Evolutionary conservation across 2,329 filamentous ascomycete species (phyloP).

Genomic region (Fusarium sacchari): DNA sequence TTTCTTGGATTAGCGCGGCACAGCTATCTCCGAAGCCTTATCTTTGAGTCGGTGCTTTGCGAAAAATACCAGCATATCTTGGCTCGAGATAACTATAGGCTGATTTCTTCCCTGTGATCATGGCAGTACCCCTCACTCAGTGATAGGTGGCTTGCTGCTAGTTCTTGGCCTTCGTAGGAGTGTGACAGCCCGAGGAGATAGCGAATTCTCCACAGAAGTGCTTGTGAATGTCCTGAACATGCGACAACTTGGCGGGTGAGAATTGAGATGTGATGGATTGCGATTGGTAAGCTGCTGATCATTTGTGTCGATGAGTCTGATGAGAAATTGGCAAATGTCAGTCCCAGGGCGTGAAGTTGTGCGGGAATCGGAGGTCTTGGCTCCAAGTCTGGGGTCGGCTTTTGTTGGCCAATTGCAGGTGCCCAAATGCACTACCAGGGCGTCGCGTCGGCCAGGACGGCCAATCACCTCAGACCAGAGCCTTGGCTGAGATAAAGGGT

Average conservation of each 20-base stretch:
- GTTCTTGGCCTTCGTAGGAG: constrained; percentile 16
- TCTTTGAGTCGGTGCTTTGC: background rate
- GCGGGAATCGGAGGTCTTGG: constrained; percentile 2
- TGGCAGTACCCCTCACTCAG: constrained; percentile 19
- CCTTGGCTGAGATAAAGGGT: constrained; percentile 31
- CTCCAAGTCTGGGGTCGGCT: constrained; percentile 14
- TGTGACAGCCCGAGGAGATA: background rate
- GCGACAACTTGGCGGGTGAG: background rate
- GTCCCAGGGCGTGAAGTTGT: constrained; percentile 1
- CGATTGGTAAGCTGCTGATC: constrained; percentile 4
- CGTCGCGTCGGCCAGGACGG: constrained; percentile 3
- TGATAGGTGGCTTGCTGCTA: constrained; percentile 19
- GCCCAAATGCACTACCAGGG: constrained; percentile 6
- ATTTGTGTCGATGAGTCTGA: background rate
- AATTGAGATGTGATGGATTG: background rate
- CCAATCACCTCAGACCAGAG: constrained; percentile 2
- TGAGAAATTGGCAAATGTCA: constrained; percentile 1
- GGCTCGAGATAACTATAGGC: constrained; percentile 2
- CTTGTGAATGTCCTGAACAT: background rate
- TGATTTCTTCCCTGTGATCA: constrained; percentile 13
- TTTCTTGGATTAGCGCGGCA: background rate
- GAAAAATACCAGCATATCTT: constrained; percentile 5
- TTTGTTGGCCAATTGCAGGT: constrained; percentile 13
- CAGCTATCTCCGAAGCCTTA: constrained; percentile 12
- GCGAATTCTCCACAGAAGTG: background rate